These are phyloP conservation scores for Leucoagaricus sp. DNA, from an alignment of 1,284 basidiomycete genomes.

Conservation along the genomic window DNA sequence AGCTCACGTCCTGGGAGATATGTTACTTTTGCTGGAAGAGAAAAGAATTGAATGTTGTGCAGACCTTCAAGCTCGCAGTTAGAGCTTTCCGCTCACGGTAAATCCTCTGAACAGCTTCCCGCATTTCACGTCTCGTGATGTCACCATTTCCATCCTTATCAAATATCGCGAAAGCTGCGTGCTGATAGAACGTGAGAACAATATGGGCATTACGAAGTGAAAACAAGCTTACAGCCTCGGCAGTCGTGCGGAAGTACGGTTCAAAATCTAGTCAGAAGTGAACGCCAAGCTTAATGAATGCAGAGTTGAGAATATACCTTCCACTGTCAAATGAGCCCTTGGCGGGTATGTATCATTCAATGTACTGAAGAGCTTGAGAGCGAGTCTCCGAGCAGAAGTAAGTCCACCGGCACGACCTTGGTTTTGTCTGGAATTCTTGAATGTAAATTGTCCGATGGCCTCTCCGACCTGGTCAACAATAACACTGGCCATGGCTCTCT, in stretches of 20 bases:
- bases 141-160: constrained; percentile 87
- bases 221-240: constrained; percentile 65
- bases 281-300: neutral
- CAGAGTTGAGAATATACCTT: constrained; percentile 43
- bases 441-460: constrained; percentile 69
- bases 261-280: constrained; percentile 52
- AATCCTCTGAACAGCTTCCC: constrained; percentile 81
- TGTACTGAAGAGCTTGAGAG: constrained; percentile 72
- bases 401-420: constrained; percentile 42
- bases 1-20: constrained; percentile 56
- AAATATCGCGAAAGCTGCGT: constrained; percentile 74
- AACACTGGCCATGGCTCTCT: constrained; percentile 55
- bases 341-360: constrained; percentile 63
- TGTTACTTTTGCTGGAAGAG: neutral
- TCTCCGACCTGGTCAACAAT: constrained; percentile 71
- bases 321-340: constrained; percentile 61
- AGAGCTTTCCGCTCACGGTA: constrained; percentile 80
- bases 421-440: constrained; percentile 67
- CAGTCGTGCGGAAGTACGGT: constrained; percentile 74
- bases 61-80: constrained; percentile 68
- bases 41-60: constrained; percentile 12
- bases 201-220: neutral
- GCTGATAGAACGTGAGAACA: constrained; percentile 35
- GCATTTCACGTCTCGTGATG: constrained; percentile 80
- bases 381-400: constrained; percentile 71